phyloP scores from a whole-genome alignment of 768 basidiomycete genomes.

The Suillus decipiens region DNA sequence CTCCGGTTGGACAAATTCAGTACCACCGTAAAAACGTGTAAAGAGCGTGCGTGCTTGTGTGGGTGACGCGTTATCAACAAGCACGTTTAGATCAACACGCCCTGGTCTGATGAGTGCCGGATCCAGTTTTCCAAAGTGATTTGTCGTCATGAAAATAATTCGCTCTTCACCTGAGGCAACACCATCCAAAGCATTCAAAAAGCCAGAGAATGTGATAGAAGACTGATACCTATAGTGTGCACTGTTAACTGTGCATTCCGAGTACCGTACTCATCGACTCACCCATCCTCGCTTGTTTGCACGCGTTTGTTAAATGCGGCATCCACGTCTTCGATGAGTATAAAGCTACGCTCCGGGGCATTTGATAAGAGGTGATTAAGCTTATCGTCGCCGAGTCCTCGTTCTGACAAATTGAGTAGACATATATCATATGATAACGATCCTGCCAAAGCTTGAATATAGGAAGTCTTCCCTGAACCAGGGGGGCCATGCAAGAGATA shows the following conservation, averaged over 20 bases:
- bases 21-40: slow-evolving; percentile 76
- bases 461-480: slow-evolving; percentile 97
- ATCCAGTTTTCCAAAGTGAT: slow-evolving; percentile 87
- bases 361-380: slow-evolving; percentile 91
- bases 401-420: slow-evolving; percentile 91
- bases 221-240: slow-evolving; percentile 74
- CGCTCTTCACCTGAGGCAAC: slow-evolving; percentile 97
- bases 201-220: slow-evolving; percentile 95
- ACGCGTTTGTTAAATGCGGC: slow-evolving; percentile 95
- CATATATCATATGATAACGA: slow-evolving; percentile 94
- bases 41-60: slow-evolving; percentile 79
- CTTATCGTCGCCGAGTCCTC: slow-evolving; percentile 96
- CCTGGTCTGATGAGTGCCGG: slow-evolving; percentile 95
- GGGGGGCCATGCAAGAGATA: slow-evolving; percentile 96
- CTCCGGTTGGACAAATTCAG: slow-evolving; percentile 34
- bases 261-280: slow-evolving; percentile 27
- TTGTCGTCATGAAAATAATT: slow-evolving; percentile 99
- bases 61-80: slow-evolving; percentile 86
- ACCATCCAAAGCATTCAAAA: slow-evolving; percentile 95
- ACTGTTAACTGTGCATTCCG: background rate
- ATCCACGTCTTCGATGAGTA: slow-evolving; percentile 97
- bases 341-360: slow-evolving; percentile 87
- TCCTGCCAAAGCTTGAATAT: slow-evolving; percentile 96
- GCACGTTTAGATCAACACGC: slow-evolving; percentile 83
- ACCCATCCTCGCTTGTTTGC: slow-evolving; percentile 93